A percentile compares a stretch with the other conserved stretches of the same genome.
phyloP scores from a whole-genome alignment of 2,329 filamentous ascomycete genomes.

The Neoarthrinium moseri region DNA sequence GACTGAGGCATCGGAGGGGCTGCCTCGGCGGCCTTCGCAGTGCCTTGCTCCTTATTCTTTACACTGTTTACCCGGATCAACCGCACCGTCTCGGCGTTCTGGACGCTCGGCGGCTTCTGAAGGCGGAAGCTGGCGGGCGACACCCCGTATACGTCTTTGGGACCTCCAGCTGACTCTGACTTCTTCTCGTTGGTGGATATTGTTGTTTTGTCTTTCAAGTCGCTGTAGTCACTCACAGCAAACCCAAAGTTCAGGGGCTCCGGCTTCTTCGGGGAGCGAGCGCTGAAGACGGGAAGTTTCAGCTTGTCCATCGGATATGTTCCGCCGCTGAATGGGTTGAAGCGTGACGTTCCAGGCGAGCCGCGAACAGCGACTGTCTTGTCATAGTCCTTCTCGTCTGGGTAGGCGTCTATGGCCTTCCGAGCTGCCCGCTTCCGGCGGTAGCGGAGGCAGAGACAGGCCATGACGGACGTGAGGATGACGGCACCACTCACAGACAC shows the following conservation, averaged over 20 bases:
- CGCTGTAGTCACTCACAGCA: slow-evolving; percentile 20
- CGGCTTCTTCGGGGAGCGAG: slow-evolving; percentile 18
- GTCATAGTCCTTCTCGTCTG: slow-evolving; percentile 15
- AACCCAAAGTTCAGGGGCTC: slow-evolving; percentile 18
- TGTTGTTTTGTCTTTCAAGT: slow-evolving; percentile 5
- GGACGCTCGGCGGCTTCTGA: slow-evolving; percentile 24
- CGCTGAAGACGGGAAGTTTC: slow-evolving; percentile 25
- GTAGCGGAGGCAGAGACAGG: slow-evolving; percentile 23
- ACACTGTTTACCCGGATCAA: slow-evolving; percentile 26
- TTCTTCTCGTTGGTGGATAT: neutral
- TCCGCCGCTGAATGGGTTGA: slow-evolving; percentile 22
- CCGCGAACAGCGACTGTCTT: slow-evolving; percentile 24
- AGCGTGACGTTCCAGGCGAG: slow-evolving; percentile 19
- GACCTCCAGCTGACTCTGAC: neutral
- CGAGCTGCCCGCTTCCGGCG: slow-evolving; percentile 20
- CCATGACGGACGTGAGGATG: slow-evolving; percentile 18
- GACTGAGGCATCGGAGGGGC: neutral
- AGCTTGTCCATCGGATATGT: slow-evolving; percentile 24
- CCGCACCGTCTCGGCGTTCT: slow-evolving; percentile 25
- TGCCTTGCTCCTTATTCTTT: slow-evolving; percentile 13
- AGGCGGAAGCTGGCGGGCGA: slow-evolving; percentile 22
- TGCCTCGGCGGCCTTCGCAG: neutral
- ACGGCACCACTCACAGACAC: slow-evolving; percentile 25
- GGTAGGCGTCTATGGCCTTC: slow-evolving; percentile 7
- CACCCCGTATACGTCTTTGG: slow-evolving; percentile 17